Evolutionary conservation across 306 rosid species (phyloP).

Genomic region (Castanea crenata): DNA sequence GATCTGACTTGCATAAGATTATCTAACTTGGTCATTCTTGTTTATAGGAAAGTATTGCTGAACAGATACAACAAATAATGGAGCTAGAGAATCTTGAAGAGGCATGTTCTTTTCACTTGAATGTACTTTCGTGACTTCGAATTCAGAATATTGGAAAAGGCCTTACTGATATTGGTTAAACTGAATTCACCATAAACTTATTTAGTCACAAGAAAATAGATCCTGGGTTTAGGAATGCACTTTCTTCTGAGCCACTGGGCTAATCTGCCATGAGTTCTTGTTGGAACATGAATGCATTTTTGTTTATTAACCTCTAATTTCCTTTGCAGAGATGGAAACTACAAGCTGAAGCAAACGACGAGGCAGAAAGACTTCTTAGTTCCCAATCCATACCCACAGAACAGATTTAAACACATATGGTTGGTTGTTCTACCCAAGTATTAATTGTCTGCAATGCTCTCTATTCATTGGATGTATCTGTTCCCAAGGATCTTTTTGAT

Average conservation of each 20-base stretch:
- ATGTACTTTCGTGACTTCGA: not conserved
- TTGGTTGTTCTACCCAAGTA: not conserved
- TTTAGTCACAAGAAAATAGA: not conserved
- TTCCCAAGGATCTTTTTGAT: constrained; percentile 12
- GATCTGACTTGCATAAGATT: constrained; percentile 6
- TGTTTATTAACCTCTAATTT: not conserved
- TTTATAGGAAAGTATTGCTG: constrained; percentile 76
- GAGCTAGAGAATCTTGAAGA: constrained; percentile 96
- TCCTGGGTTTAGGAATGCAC: not conserved
- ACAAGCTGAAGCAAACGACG: constrained; percentile 90
- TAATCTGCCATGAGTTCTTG: not conserved
- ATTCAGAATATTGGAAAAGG: constrained; percentile 9
- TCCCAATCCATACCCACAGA: constrained; percentile 61
- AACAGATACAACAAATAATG: constrained; percentile 90
- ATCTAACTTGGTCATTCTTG: constrained; percentile 10
- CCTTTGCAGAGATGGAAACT: constrained; percentile 66
- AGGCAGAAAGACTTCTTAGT: constrained; percentile 87
- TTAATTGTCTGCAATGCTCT: not conserved
- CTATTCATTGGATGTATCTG: constrained; percentile 15
- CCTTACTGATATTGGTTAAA: not conserved
- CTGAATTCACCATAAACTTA: too few relatives aligned
- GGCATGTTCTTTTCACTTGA: constrained; percentile 42
- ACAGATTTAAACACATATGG: constrained; percentile 32
- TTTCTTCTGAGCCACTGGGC: not conserved
- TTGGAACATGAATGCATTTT: not conserved